Conservation (phyloP, 805 yeast species). For the Metschnikowia dekortorum region DNA sequence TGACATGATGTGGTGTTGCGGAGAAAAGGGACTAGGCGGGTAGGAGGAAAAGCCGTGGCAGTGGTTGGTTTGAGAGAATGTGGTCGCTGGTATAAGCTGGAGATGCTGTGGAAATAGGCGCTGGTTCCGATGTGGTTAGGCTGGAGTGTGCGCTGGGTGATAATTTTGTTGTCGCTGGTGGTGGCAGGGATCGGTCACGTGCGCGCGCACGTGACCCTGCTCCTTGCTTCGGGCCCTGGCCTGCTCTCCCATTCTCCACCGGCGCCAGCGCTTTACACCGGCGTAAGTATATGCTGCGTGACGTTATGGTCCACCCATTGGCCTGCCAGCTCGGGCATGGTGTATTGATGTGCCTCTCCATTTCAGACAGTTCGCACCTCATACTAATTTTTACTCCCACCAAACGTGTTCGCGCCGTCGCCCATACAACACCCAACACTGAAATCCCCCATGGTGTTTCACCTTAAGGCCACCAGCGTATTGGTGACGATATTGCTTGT, state of each 20-base stretch:
- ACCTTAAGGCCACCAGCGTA: constrained; percentile 34
- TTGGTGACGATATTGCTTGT: constrained; percentile 27
- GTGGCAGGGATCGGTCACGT: background rate
- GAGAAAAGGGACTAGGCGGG: background rate
- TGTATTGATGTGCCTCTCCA: background rate
- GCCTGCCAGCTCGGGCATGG: background rate
- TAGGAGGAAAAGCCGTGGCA: background rate
- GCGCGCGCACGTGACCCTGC: background rate
- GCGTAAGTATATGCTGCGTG: too few relatives aligned
- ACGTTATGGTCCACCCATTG: too few relatives aligned
- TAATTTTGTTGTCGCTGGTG: constrained; percentile 3
- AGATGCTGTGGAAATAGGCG: background rate
- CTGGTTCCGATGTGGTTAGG: background rate
- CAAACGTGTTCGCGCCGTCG: background rate
- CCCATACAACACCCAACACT: background rate
- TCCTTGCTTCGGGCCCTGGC: too few relatives aligned
- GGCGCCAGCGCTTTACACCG: too few relatives aligned
- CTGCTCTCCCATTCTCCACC: too few relatives aligned
- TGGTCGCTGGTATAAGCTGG: background rate
- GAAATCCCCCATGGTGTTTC: constrained; percentile 16
- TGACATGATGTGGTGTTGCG: constrained; percentile 25
- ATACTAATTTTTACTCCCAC: background rate
- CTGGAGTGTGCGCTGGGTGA: background rate
- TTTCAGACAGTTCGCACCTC: background rate
- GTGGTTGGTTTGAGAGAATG: background rate